A percentile compares a stretch with the other conserved stretches of the same genome.
Conservation (phyloP, 2,329 filamentous ascomycete genomes). For the Phialocephala sp. region DNA sequence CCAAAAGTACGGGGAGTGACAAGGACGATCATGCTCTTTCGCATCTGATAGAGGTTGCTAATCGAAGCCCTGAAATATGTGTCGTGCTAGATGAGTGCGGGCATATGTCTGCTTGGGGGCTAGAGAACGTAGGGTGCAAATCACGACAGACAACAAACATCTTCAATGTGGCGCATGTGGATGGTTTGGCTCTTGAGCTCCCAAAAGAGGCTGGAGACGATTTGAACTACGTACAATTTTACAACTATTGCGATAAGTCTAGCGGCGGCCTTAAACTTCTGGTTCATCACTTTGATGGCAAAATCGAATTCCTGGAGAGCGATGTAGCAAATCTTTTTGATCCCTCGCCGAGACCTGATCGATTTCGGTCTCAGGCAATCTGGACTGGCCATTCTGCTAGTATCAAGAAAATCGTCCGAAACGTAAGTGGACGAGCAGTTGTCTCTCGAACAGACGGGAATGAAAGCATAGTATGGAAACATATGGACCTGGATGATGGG, state of each 20-base stretch:
- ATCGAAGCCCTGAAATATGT: conserved; percentile 84
- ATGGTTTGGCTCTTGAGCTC: conserved; percentile 57
- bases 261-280: conserved; percentile 74
- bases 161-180: conserved; percentile 86
- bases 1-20: conserved; percentile 53
- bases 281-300: conserved; percentile 84
- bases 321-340: conserved; percentile 83
- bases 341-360: conserved; percentile 62
- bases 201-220: conserved; percentile 30
- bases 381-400: conserved; percentile 86
- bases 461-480: conserved; percentile 84
- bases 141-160: conserved; percentile 68
- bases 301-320: conserved; percentile 80
- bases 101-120: conserved; percentile 88
- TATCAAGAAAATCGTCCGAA: conserved; percentile 86
- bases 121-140: conserved; percentile 83
- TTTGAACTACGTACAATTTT: conserved; percentile 67
- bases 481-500: conserved; percentile 57
- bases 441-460: conserved; percentile 81
- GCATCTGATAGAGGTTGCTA: conserved; percentile 85
- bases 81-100: conserved; percentile 84
- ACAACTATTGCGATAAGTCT: conserved; percentile 71
- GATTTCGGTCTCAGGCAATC: conserved; percentile 66
- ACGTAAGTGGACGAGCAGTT: conserved; percentile 78
- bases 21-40: conserved; percentile 74